Evolutionary conservation across 2,329 filamentous ascomycete species (phyloP), one percentile per base, ranked within the genome.

Genomic region (Nannizziopsis barbatae): DNA sequence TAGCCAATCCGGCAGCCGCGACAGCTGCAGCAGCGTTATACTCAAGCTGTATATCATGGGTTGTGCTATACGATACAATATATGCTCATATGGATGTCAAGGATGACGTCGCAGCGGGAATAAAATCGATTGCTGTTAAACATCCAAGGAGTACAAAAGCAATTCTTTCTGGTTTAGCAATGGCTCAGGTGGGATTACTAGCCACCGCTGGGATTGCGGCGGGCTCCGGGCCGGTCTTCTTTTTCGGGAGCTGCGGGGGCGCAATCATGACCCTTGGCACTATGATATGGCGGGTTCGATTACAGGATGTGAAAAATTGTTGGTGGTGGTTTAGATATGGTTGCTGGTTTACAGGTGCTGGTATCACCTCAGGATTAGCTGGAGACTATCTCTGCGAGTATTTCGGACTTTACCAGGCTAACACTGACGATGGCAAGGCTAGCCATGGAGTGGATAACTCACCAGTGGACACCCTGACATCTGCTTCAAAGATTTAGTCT

Each of bases 291-390:
- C 72, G 67, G 51, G 78, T 81, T 22, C 71, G 73, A 47, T 57
- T 81, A 52, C 74, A 77, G 51, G 73, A 71, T 45, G 74, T 78
- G 42, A 65, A 67, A 53, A 72, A 77, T 56, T 81, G 78, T 56
- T 80, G 77, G 75, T 78, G 74, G 71, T 81, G 78, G 78, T 81
- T 81, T 57, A 75, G 70, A 50, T 75, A 77, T 48, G 78, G 78
- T 18, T 77, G 75, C 35, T 77, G 76, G 70, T 67, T 80, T 50
- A 80, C 77, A 14, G 78, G 78, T 17, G 77, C 78, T 14, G 74
- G 69, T 1, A 78, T 81, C 47, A 69, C 73, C 12, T 48, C 75
- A 30, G 78, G 78, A 2, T 60, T 81, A 52, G 57, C 72, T 32
- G 71, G 70, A 10, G 78, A 81, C 51, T 81, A 81, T 59, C 51